These are phyloP conservation scores for Boletus mariae DNA, from an alignment of 1,284 basidiomycete genomes.

Conservation along the genomic window DNA sequence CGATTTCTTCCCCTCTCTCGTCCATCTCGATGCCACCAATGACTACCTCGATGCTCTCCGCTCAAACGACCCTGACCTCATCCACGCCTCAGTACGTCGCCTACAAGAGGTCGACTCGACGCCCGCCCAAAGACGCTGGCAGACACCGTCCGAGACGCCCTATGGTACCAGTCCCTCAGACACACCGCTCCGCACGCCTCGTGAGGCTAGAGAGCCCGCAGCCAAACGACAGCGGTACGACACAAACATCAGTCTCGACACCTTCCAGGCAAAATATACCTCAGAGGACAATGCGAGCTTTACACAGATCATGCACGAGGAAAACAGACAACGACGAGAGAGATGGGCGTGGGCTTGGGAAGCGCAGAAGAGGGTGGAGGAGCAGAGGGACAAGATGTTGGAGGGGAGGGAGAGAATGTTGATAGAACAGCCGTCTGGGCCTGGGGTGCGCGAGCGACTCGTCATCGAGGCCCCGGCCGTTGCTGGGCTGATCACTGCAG, in stretches of 20 bases:
- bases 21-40: conserved; percentile 84
- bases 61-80: conserved; percentile 67
- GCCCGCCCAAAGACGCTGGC: conserved; percentile 42
- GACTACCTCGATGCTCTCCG: conserved; percentile 77
- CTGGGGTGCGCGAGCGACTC: conserved; percentile 66
- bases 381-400: conserved; percentile 56
- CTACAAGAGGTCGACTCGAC: conserved; percentile 63
- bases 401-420: conserved; percentile 64
- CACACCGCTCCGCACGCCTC: conserved; percentile 56
- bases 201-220: conserved; percentile 36
- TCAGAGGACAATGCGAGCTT: conserved; percentile 96
- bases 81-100: conserved; percentile 69
- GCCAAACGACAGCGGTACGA: conserved; percentile 59
- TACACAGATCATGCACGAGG: conserved; percentile 82
- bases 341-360: conserved; percentile 89
- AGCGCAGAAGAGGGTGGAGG: conserved; percentile 76
- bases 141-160: conserved; percentile 65
- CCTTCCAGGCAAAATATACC: conserved; percentile 87
- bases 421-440: conserved; percentile 58
- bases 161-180: conserved; percentile 58
- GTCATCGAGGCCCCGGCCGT: conserved; percentile 55
- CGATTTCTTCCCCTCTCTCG: conserved; percentile 94
- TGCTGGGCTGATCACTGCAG: conserved; percentile 53
- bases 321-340: conserved; percentile 78
- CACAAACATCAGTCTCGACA: conserved; percentile 65